Evolutionary conservation across 192 early-diverging fungal genomes (phyloP), one percentile per base, ranked within the genome.

Genomic region (Helicostylum pulchrum): DNA sequence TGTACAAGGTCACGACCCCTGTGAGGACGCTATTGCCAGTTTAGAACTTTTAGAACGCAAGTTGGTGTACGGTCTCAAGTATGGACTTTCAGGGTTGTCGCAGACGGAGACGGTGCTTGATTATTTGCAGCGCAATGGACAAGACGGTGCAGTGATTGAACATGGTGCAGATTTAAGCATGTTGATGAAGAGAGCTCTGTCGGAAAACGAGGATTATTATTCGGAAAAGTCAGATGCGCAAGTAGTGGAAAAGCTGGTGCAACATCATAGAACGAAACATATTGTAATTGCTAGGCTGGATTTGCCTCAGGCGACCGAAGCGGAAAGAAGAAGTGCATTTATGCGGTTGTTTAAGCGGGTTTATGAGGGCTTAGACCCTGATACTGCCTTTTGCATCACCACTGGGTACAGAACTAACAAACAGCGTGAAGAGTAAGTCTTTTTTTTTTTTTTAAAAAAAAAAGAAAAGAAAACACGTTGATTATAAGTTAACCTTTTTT

Each of bases 11-110:
- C 90, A 91, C 71, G 87, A 90, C 65, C 77, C 82, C 66, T 66
- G 72, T 44, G 87, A 89, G 67, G 90, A 91, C 78, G 87, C 90
- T 14, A 53, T 73, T 21, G 79, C 87, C 15, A 78, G 81, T 56
- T 64, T 91, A 52, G 86, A 91, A 58, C 52, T 91, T 0, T 59
- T 84, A 5, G 68, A 82, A 65, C 62, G 70, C n/a, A 86, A 81
- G 44, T 20, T 87, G 39, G 55, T 64, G 46, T 62, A 78, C 12
- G 78, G 78, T 5, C 8, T 54, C 3, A 55, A 63, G 3, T 83
- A 75, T 45, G 80, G 82, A 11, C 65, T 70, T 26, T 32, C 60
- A 15, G 26, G 23, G 17, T 17, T 52, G n/a, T 68, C 17, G 9
- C 26, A 49, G 11, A 45, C 52, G 10, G 67, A 68, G 30, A 58